phyloP scores from a whole-genome alignment of 805 yeast species.

The Torulaspora franciscae region DNA sequence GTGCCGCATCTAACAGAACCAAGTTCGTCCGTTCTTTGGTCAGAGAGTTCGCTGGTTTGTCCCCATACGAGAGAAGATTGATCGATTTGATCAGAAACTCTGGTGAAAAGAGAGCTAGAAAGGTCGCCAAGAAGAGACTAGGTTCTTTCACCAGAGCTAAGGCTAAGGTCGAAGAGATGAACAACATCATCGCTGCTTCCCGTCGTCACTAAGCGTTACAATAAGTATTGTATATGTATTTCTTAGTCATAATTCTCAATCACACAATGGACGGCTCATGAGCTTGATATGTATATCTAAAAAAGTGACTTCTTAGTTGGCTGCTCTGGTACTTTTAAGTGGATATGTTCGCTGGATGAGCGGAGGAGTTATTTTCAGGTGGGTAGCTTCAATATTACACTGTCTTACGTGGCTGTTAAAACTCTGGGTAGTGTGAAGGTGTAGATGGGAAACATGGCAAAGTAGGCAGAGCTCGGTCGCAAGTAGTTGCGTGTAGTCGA shows the following conservation, averaged over 20 bases:
- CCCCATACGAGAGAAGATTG: slow-evolving; percentile 99
- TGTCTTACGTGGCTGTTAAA: too few relatives aligned
- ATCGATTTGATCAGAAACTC: slow-evolving; percentile 99
- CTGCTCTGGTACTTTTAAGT: too few relatives aligned
- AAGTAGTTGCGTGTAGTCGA: too few relatives aligned
- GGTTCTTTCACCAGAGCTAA: slow-evolving; percentile 99
- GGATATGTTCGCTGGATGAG: too few relatives aligned
- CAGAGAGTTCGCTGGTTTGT: slow-evolving; percentile 96
- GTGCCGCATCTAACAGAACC: slow-evolving; percentile 93
- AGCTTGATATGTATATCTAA: background rate
- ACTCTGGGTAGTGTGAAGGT: too few relatives aligned
- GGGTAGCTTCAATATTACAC: too few relatives aligned
- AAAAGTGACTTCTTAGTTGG: too few relatives aligned
- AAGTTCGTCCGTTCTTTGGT: slow-evolving; percentile 91
- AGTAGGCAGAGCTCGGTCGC: too few relatives aligned
- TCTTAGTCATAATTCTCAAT: slow-evolving; percentile 7
- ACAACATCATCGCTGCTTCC: slow-evolving; percentile 90
- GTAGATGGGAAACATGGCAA: too few relatives aligned
- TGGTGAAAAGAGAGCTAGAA: slow-evolving; percentile 99
- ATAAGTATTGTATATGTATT: slow-evolving; percentile 9
- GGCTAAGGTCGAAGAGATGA: slow-evolving; percentile 99
- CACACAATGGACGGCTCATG: slow-evolving; percentile 1
- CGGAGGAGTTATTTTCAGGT: too few relatives aligned
- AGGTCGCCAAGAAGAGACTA: slow-evolving; percentile 99
- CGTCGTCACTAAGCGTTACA: slow-evolving; percentile 71